Percentiles rank a stretch among this genome's conserved stretches.
Evolutionary conservation across 2,329 filamentous ascomycete genomes (phyloP).

Genomic region (Paecilomyces niveus): DNA sequence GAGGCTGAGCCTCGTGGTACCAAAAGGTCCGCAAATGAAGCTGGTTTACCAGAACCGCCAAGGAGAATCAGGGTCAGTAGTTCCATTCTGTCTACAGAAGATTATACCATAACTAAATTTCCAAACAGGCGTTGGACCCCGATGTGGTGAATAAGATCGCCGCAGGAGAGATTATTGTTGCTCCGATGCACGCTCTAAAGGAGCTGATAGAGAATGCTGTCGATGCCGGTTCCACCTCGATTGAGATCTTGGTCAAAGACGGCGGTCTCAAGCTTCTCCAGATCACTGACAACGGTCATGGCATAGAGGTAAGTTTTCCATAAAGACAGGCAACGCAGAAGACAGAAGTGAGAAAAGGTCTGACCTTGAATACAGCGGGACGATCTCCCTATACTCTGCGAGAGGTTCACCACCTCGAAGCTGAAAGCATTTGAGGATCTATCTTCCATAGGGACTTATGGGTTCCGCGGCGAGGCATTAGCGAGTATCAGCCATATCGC

Average conservation of each 20-base stretch:
- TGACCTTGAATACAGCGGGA: conserved; percentile 59
- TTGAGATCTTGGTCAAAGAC: conserved; percentile 90
- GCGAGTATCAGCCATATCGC: conserved; percentile 98
- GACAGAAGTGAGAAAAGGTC: background rate
- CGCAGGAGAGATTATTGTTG: conserved; percentile 95
- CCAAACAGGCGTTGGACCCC: conserved; percentile 70
- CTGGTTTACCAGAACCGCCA: conserved; percentile 33
- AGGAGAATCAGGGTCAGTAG: conserved; percentile 40
- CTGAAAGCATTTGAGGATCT: conserved; percentile 90
- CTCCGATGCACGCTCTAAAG: conserved; percentile 91
- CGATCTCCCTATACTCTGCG: conserved; percentile 84
- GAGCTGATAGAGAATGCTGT: conserved; percentile 96
- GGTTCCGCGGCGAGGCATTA: conserved; percentile 93
- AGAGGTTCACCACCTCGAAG: conserved; percentile 95
- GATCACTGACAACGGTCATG: conserved; percentile 94
- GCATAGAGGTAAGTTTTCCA: conserved; percentile 66
- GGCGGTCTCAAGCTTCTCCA: conserved; percentile 91
- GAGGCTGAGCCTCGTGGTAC: conserved; percentile 28
- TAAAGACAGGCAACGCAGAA: background rate
- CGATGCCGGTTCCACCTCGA: conserved; percentile 85
- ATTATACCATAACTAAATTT: background rate
- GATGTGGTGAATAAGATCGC: conserved; percentile 98
- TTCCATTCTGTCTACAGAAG: background rate
- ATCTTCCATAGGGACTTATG: conserved; percentile 83
- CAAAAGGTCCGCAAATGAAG: conserved; percentile 46